Evolutionary conservation across 441 rosid species (phyloP).

Genomic region (Syzygium malaccense): DNA sequence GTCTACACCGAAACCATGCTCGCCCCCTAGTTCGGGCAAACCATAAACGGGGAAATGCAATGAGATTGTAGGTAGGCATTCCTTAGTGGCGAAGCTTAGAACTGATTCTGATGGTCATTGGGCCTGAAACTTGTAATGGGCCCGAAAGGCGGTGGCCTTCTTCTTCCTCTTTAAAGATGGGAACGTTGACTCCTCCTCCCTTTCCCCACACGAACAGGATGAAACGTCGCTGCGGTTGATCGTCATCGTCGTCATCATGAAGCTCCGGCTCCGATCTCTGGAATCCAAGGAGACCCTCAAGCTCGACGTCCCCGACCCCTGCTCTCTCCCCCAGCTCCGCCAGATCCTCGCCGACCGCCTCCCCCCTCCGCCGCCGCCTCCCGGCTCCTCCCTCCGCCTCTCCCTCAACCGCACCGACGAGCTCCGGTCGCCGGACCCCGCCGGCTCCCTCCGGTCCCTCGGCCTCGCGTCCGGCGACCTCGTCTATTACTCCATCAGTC

Average conservation of each 20-base stretch:
- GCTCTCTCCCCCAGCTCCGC: slow-evolving; percentile 32
- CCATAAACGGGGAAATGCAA: neutral
- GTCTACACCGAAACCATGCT: too few relatives aligned
- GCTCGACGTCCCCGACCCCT: slow-evolving; percentile 28
- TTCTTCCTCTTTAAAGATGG: neutral
- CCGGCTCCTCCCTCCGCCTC: slow-evolving; percentile 32
- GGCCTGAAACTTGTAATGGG: neutral
- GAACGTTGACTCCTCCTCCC: neutral
- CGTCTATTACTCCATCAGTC: slow-evolving; percentile 34
- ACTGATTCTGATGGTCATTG: neutral
- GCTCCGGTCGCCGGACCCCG: slow-evolving; percentile 32
- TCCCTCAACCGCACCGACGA: slow-evolving; percentile 67
- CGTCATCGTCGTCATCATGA: slow-evolving; percentile 24
- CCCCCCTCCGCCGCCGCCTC: neutral
- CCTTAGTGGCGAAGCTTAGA: neutral
- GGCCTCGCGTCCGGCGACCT: slow-evolving; percentile 72
- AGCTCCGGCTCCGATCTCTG: slow-evolving; percentile 41
- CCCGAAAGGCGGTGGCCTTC: neutral
- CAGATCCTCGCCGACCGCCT: slow-evolving; percentile 20
- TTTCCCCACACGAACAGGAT: neutral
- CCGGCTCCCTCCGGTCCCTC: slow-evolving; percentile 40
- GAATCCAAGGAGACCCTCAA: slow-evolving; percentile 40
- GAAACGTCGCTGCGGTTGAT: neutral
- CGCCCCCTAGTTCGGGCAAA: neutral
- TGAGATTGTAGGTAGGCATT: neutral